Evolutionary conservation across 768 basidiomycete species (phyloP).

Genomic region (Cyclocybe aegerita): DNA sequence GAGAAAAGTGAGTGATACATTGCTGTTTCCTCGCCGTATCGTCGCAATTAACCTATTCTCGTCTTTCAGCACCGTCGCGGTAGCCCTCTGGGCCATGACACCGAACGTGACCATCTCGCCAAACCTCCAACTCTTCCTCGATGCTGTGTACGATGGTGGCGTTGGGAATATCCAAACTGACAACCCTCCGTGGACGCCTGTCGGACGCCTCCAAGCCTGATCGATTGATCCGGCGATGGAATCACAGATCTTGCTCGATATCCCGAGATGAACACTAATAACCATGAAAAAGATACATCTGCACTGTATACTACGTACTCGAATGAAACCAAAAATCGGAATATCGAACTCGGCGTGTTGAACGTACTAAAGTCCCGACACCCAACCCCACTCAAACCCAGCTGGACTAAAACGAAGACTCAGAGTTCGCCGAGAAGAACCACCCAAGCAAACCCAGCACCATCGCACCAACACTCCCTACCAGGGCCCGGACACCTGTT

Average conservation of each 20-base stretch:
- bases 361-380: too few relatives aligned
- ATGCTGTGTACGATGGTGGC: conserved; percentile 63
- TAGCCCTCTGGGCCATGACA: conserved; percentile 72
- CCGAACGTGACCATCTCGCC: conserved; percentile 45
- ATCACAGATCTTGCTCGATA: too few relatives aligned
- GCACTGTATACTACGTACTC: neutral
- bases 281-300: neutral
- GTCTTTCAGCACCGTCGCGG: conserved; percentile 47
- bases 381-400: too few relatives aligned
- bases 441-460: conserved; percentile 14
- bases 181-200: conserved; percentile 58
- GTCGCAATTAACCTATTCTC: neutral
- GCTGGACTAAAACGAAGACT: neutral
- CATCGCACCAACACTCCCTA: conserved; percentile 28
- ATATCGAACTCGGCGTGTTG: neutral
- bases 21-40: neutral
- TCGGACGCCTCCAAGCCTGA: conserved; percentile 13
- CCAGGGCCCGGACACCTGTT: conserved; percentile 27
- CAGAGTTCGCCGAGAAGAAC: conserved; percentile 11
- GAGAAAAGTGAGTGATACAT: conserved; percentile 54
- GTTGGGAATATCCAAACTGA: conserved; percentile 54
- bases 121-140: conserved; percentile 50
- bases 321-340: neutral
- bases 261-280: neutral
- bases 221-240: too few relatives aligned